Base-by-base conservation (phyloP, 202 grass and related monocot species). In the Setaria viridis region DNA sequence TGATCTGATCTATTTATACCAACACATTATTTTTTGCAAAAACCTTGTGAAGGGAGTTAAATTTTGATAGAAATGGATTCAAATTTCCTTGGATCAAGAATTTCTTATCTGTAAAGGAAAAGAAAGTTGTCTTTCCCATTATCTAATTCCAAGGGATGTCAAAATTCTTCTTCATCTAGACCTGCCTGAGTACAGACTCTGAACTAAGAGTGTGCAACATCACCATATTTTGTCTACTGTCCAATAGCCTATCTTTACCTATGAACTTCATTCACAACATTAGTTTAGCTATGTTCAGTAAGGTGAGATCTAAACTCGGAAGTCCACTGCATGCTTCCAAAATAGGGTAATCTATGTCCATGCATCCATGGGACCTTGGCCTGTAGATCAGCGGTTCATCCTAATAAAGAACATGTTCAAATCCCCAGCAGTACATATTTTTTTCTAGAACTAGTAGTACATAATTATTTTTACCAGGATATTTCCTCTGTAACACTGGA, bases 1-100 rank as follows among this genome's bases (percentile, higher is more conserved):
- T 75, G 9, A 54, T 50, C n/a, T 80, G 71, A 20, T 68, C 20
- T 68, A 46, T 67, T 48, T 59, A 74, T 21, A 77, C 54, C 21
- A 11, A 35, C 4, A 41, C 57, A 45, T 46, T 39, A 1, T 2
- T 70, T 2, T 70, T 72, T 56, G 20, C 3, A 35, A 77, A 63
- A 55, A 1, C 47, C 35, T 58, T 57, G 66, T 70, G 34, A 84
- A 66, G 16, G 41, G 25, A 34, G 32, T 19, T 77, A 9, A 32
- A 20, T 21, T 79, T 79, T 6, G 14, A 19, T 34, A 54, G 29
- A 57, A 57, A 76, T 20, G 5, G 10, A 57, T 76, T 57, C 34
- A 58, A 58, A 15, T 41, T 76, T 75, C 11, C 4, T 39, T 76
- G 10, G 16, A 57, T 13, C 33, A 21, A 51, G 37, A 57, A 57